These are phyloP conservation scores for Coemansia sp. DNA, from an alignment of 192 early-diverging fungal species.

Conservation along the genomic window DNA sequence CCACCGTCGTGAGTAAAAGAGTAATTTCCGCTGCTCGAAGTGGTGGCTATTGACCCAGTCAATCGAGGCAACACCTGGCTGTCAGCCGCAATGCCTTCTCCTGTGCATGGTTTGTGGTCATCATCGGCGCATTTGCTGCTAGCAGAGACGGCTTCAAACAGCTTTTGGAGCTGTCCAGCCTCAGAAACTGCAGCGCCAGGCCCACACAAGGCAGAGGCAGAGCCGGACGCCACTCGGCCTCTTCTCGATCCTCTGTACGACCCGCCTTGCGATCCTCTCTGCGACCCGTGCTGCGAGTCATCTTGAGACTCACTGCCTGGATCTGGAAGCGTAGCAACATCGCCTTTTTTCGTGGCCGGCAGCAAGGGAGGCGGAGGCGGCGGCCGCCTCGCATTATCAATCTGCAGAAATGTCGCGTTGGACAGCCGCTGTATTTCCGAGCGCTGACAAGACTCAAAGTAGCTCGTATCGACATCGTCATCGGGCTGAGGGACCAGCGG, in stretches of 20 bases:
- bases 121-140: background rate
- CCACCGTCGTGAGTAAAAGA: constrained; percentile 17
- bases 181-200: constrained; percentile 1
- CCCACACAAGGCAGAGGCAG: background rate
- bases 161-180: constrained; percentile 45
- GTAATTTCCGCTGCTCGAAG: constrained; percentile 37
- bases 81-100: background rate
- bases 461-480: constrained; percentile 84
- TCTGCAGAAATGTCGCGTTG: constrained; percentile 53
- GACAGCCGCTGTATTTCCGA: constrained; percentile 77
- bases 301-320: background rate
- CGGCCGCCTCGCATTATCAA: constrained; percentile 7
- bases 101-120: background rate
- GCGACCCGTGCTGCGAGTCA: constrained; percentile 9
- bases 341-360: background rate
- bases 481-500: constrained; percentile 81
- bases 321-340: background rate
- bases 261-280: constrained; percentile 17
- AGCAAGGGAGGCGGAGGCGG: constrained; percentile 1
- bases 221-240: constrained; percentile 14
- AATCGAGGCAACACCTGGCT: background rate
- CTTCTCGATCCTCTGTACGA: constrained; percentile 16
- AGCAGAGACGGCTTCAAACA: constrained; percentile 21
- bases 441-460: constrained; percentile 82
- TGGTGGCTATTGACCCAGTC: constrained; percentile 2